Evolutionary conservation across 495 filamentous ascomycete genomes (phyloP), one percentile per base, ranked within the genome.

Genomic region (Choiromyces venosus): DNA sequence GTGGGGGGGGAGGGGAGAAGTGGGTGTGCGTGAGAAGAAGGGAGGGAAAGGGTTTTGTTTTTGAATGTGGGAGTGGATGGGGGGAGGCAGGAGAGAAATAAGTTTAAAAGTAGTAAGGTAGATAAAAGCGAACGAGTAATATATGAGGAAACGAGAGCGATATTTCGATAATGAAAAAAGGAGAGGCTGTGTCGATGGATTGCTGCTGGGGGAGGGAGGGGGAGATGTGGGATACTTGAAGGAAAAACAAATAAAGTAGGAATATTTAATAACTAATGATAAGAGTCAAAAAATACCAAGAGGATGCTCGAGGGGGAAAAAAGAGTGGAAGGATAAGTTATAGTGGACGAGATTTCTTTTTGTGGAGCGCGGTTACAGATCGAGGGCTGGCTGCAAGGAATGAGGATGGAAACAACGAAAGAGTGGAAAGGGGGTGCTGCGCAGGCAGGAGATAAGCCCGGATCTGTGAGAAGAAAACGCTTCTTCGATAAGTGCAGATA

Each of bases 321-420:
- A 38, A 21, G 64, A 68, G 64, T 29, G 25, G 52, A 61, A 61
- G 70, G 56, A 74, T 74, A 74, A 46, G 73, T 74, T 69, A 52
- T 65, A 74, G 72, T 70, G 65, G 66, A 77, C 72, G 52, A 40
- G 66, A 72, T 77, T 77, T 69, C 40, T 77, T 77, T 77, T 77
- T 77, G 69, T 70, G 66, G 75, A 77, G 75, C 73, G 69, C 74
- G 74, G 75, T 76, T 76, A 76, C 75, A 65, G 75, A 77, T 77
- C 66, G 69, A 77, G 75, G 69, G 67, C 75, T 77, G 69, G 67
- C 75, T 77, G 75, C 75, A 77, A 77, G 70, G 75, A 77, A 77
- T 77, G 74, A 77, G 70, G 66, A 77, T 77, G 69, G 75, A 77
- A 76, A 75, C 75, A 72, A 77, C 70, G 75, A 77, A 73, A 70